phyloP scores from a whole-genome alignment of 768 basidiomycete genomes.

The Mrakia blollopis region DNA sequence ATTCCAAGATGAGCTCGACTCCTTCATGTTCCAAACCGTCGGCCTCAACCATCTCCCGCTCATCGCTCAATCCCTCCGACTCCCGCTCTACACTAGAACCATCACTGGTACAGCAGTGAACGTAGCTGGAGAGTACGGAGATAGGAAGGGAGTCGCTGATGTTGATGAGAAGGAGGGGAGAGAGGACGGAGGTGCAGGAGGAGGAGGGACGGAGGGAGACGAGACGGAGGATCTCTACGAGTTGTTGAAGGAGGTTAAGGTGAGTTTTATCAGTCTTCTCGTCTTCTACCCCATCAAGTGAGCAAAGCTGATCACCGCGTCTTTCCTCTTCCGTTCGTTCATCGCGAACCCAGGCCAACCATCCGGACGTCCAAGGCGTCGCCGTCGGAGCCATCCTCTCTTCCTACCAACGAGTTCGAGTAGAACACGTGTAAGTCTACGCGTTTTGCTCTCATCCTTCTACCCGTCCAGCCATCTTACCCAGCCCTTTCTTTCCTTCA shows the following conservation, averaged over 20 bases:
- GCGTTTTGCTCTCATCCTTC: neutral
- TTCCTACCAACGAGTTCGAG: constrained; percentile 91
- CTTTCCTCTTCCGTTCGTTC: constrained; percentile 16
- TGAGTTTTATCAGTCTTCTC: constrained; percentile 41
- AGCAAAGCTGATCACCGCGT: neutral
- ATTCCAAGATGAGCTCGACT: constrained; percentile 85
- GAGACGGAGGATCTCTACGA: constrained; percentile 91
- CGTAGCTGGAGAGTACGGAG: constrained; percentile 80
- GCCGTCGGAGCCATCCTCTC: constrained; percentile 96
- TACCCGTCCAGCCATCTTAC: neutral
- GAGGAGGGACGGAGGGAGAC: constrained; percentile 68
- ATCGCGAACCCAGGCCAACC: constrained; percentile 53
- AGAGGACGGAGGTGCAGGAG: neutral
- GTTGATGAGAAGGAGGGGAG: neutral
- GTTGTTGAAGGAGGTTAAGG: constrained; percentile 71
- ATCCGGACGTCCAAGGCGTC: constrained; percentile 78
- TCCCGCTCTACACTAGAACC: constrained; percentile 75
- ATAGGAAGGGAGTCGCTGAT: constrained; percentile 48
- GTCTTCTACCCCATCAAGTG: neutral
- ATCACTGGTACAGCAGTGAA: constrained; percentile 78
- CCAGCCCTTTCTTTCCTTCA: neutral
- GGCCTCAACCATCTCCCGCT: constrained; percentile 88
- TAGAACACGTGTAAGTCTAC: constrained; percentile 84
- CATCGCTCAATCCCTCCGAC: constrained; percentile 74
- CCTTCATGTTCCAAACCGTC: constrained; percentile 98